phyloP scores from a whole-genome alignment of 768 basidiomycete species.

The Boletus insuetus region DNA sequence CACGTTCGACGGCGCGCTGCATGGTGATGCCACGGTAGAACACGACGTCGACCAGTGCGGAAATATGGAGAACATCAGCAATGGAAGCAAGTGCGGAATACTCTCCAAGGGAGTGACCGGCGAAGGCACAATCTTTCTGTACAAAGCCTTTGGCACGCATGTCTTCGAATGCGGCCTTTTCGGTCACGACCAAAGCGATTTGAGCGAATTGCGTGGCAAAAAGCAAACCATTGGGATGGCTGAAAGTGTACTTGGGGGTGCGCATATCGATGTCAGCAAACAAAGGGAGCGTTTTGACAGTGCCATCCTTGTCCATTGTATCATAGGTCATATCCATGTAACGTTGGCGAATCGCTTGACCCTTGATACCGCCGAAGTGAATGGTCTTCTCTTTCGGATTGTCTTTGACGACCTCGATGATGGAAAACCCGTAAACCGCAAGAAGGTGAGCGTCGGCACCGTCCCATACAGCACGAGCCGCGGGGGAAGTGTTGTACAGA shows the following conservation, averaged over 20 bases:
- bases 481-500: slow-evolving; percentile 87
- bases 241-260: slow-evolving; percentile 97
- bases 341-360: slow-evolving; percentile 95
- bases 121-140: slow-evolving; percentile 89
- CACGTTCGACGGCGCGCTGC: slow-evolving; percentile 98
- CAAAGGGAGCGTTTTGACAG: slow-evolving; percentile 92
- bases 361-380: slow-evolving; percentile 99
- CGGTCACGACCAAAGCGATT: slow-evolving; percentile 96
- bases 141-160: slow-evolving; percentile 96
- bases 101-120: slow-evolving; percentile 97
- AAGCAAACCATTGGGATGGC: slow-evolving; percentile 89
- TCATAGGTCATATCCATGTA: slow-evolving; percentile 99
- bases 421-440: slow-evolving; percentile 97
- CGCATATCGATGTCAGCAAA: slow-evolving; percentile 95
- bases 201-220: slow-evolving; percentile 99
- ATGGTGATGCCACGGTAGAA: slow-evolving; percentile 99
- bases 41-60: slow-evolving; percentile 94
- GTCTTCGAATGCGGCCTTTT: slow-evolving; percentile 98
- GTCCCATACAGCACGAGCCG: slow-evolving; percentile 97
- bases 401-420: slow-evolving; percentile 97
- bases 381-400: slow-evolving; percentile 98
- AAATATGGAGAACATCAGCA: slow-evolving; percentile 93
- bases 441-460: slow-evolving; percentile 91
- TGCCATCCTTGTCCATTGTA: slow-evolving; percentile 93
- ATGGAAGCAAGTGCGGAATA: slow-evolving; percentile 98